A percentile compares a stretch with the other conserved stretches of the same genome.
phyloP scores from a whole-genome alignment of 1,139 yeast genomes.

The Geotrichum reessii region DNA sequence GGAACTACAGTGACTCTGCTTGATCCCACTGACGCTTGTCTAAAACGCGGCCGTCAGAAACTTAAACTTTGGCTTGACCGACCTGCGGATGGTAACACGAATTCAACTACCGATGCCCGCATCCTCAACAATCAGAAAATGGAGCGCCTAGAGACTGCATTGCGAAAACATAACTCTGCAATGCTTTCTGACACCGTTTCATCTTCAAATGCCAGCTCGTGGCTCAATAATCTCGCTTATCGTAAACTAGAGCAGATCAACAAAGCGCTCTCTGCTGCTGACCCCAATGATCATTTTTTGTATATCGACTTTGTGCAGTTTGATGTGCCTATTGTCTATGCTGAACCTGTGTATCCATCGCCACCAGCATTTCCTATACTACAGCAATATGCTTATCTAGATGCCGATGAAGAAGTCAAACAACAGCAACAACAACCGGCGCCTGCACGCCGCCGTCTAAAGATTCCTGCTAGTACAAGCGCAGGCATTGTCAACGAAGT shows the following conservation, averaged over 20 bases:
- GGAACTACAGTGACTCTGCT: constrained; percentile 57
- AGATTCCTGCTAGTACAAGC: neutral
- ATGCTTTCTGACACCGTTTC: neutral
- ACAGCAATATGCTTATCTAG: constrained; percentile 13
- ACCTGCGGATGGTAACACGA: constrained; percentile 34
- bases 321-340: constrained; percentile 75
- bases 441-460: constrained; percentile 1
- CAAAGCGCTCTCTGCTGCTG: constrained; percentile 29
- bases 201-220: constrained; percentile 36
- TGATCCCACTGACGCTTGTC: constrained; percentile 43
- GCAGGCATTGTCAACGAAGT: constrained; percentile 12
- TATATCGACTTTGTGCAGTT: constrained; percentile 69
- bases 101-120: constrained; percentile 31
- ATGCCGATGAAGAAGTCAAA: constrained; percentile 9
- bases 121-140: constrained; percentile 31
- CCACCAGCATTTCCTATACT: constrained; percentile 26
- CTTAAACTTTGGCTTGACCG: constrained; percentile 39
- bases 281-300: constrained; percentile 41
- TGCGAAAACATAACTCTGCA: constrained; percentile 4
- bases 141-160: constrained; percentile 43
- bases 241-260: constrained; percentile 49
- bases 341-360: constrained; percentile 48
- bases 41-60: constrained; percentile 55
- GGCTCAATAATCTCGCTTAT: constrained; percentile 72
- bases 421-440: neutral